Evolutionary conservation across 345 rosid species (phyloP).

Genomic region (Dovyalis caffra): DNA sequence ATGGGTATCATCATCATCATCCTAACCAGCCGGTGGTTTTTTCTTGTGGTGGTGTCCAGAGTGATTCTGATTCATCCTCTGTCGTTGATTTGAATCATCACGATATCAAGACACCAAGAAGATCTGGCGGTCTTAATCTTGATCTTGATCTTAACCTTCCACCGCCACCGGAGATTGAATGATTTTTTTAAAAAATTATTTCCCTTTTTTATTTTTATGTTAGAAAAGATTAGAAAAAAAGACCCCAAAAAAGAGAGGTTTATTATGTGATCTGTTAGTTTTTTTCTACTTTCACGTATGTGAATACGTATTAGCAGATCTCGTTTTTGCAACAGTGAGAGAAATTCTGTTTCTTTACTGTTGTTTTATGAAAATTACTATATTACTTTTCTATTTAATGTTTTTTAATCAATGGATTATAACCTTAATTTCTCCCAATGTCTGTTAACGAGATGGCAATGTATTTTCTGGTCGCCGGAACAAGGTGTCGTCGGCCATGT

Average conservation of each 20-base stretch:
- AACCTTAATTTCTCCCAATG: not conserved
- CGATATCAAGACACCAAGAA: slow-evolving; percentile 20
- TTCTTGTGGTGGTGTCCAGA: slow-evolving; percentile 28
- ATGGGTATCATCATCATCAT: slow-evolving; percentile 5
- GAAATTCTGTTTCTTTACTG: slow-evolving; percentile 24
- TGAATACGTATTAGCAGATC: slow-evolving; percentile 28
- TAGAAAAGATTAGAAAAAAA: slow-evolving; percentile 11
- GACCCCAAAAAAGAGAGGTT: slow-evolving; percentile 4
- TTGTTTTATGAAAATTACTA: slow-evolving; percentile 21
- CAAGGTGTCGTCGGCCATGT: not conserved
- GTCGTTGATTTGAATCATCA: slow-evolving; percentile 37
- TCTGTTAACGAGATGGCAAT: no score
- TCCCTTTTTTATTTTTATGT: not conserved
- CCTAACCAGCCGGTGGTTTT: not conserved
- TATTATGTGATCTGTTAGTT: slow-evolving; percentile 15
- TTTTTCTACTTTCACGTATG: slow-evolving; percentile 14
- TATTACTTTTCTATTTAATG: not conserved
- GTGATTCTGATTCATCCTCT: slow-evolving; percentile 67
- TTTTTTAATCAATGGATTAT: slow-evolving; percentile 11
- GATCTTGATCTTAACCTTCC: slow-evolving; percentile 73
- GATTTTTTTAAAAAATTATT: slow-evolving; percentile 8
- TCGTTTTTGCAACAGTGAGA: slow-evolving; percentile 36
- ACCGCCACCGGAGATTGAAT: slow-evolving; percentile 47
- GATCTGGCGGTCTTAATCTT: slow-evolving; percentile 41
- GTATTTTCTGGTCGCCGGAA: not conserved